Percentiles rank a stretch among this genome's conserved stretches.
phyloP scores from a whole-genome alignment of 2,329 filamentous ascomycete genomes.

The Parastagonospora avenae region DNA sequence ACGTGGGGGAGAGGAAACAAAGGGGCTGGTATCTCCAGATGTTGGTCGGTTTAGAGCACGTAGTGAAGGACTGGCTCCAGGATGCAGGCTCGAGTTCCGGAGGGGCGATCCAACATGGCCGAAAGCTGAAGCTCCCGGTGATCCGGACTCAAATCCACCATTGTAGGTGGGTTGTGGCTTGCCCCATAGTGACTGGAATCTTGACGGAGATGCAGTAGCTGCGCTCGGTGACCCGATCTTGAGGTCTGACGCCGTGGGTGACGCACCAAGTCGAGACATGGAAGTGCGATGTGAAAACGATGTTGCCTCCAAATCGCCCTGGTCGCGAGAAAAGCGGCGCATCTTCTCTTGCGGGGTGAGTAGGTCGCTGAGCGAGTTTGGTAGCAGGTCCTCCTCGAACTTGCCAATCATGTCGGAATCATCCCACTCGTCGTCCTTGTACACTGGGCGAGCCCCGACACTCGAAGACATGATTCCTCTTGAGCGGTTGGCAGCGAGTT shows the following conservation, averaged over 20 bases:
- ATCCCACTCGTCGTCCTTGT: slow-evolving; percentile 60
- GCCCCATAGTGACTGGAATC: slow-evolving; percentile 64
- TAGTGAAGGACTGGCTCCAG: slow-evolving; percentile 56
- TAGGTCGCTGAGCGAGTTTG: slow-evolving; percentile 68
- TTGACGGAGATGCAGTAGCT: slow-evolving; percentile 61
- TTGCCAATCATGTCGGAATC: slow-evolving; percentile 62
- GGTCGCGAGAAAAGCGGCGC: slow-evolving; percentile 63
- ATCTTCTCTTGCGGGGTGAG: slow-evolving; percentile 66
- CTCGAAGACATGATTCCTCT: slow-evolving; percentile 66
- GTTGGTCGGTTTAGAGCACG: slow-evolving; percentile 56
- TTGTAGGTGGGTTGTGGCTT: slow-evolving; percentile 57
- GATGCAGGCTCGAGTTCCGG: slow-evolving; percentile 63
- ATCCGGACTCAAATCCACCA: slow-evolving; percentile 45
- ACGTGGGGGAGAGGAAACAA: slow-evolving; percentile 60
- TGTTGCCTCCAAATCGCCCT: slow-evolving; percentile 59
- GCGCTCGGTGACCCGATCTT: slow-evolving; percentile 59
- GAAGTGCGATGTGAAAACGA: slow-evolving; percentile 52
- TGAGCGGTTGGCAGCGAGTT: slow-evolving; percentile 60
- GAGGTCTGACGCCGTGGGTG: slow-evolving; percentile 50
- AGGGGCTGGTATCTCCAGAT: slow-evolving; percentile 56
- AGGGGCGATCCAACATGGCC: slow-evolving; percentile 70
- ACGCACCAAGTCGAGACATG: slow-evolving; percentile 57
- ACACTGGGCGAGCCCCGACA: slow-evolving; percentile 55
- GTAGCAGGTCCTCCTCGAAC: slow-evolving; percentile 89
- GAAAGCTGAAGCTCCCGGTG: slow-evolving; percentile 53